phyloP scores from a whole-genome alignment of 768 basidiomycete genomes.

The Leucosporidium yakuticum region DNA sequence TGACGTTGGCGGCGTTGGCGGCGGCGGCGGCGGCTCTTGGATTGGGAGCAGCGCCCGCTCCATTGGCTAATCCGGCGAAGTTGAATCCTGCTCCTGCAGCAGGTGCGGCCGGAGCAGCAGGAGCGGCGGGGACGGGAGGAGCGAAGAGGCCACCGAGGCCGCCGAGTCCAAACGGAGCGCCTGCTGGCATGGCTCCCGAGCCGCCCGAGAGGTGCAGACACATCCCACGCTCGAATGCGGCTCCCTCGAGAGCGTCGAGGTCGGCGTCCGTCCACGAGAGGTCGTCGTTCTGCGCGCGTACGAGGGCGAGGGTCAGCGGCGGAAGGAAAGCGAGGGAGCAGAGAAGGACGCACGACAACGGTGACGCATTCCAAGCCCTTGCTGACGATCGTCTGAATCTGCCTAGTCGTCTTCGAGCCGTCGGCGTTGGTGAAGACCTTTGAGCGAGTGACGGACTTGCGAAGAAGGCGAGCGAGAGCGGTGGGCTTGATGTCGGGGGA shows the following conservation, averaged over 20 bases:
- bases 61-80: too few relatives aligned
- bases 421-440: constrained; percentile 4
- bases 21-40: too few relatives aligned
- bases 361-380: constrained; percentile 11
- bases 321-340: rapidly evolving
- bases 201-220: constrained; percentile 25
- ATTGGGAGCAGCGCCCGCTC: too few relatives aligned
- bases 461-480: constrained; percentile 14
- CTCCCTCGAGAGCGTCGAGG: constrained; percentile 5
- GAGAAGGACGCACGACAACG: constrained; percentile 5
- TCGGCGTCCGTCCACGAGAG: constrained; percentile 12
- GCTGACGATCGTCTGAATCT: constrained; percentile 7
- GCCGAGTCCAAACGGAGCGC: too few relatives aligned
- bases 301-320: not conserved
- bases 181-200: not conserved
- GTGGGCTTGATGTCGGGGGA: constrained; percentile 15
- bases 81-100: too few relatives aligned
- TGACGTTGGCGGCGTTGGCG: too few relatives aligned
- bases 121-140: too few relatives aligned
- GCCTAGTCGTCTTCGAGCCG: constrained; percentile 10
- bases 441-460: constrained; percentile 13
- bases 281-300: constrained; percentile 16
- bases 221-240: not conserved
- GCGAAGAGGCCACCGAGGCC: too few relatives aligned
- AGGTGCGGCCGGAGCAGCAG: too few relatives aligned